phyloP scores from a whole-genome alignment of 352 stramenopile genomes.

The Phytophthora pseudosyringae region DNA sequence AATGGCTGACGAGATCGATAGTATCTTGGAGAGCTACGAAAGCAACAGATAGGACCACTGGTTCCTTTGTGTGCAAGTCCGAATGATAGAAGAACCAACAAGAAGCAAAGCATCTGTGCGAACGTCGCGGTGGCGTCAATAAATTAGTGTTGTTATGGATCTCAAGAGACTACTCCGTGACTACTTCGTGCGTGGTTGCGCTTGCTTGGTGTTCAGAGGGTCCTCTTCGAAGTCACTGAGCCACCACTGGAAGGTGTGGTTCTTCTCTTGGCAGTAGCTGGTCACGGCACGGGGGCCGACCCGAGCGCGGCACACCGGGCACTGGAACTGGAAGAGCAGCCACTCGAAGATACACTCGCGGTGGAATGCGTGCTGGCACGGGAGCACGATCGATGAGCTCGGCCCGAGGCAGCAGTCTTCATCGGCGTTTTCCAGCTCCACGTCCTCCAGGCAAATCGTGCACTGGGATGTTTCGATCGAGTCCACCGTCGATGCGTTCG shows the following conservation, averaged over 20 bases:
- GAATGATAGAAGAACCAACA: background rate
- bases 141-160: slow-evolving; percentile 16
- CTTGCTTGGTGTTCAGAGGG: slow-evolving; percentile 7
- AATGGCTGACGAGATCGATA: slow-evolving; percentile 58
- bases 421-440: slow-evolving; percentile 27
- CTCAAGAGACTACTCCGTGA: background rate
- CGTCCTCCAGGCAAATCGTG: slow-evolving; percentile 52
- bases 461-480: slow-evolving; percentile 42
- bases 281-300: slow-evolving; percentile 48
- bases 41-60: slow-evolving; percentile 13
- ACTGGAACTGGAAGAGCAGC: slow-evolving; percentile 72
- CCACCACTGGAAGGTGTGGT: slow-evolving; percentile 28
- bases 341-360: slow-evolving; percentile 80
- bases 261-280: slow-evolving; percentile 26
- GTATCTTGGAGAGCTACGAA: slow-evolving; percentile 50
- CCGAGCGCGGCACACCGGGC: slow-evolving; percentile 57
- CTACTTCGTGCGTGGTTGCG: background rate
- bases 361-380: slow-evolving; percentile 71
- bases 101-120: background rate
- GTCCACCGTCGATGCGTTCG: slow-evolving; percentile 33
- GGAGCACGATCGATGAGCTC: slow-evolving; percentile 40
- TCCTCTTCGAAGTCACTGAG: slow-evolving; percentile 26
- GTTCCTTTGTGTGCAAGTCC: background rate
- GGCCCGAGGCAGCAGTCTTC: slow-evolving; percentile 2
- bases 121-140: slow-evolving; percentile 12